Evolutionary conservation across 441 rosid species (phyloP), one percentile per base, ranked within the genome.

Genomic region (Erodium chrysanthum): DNA sequence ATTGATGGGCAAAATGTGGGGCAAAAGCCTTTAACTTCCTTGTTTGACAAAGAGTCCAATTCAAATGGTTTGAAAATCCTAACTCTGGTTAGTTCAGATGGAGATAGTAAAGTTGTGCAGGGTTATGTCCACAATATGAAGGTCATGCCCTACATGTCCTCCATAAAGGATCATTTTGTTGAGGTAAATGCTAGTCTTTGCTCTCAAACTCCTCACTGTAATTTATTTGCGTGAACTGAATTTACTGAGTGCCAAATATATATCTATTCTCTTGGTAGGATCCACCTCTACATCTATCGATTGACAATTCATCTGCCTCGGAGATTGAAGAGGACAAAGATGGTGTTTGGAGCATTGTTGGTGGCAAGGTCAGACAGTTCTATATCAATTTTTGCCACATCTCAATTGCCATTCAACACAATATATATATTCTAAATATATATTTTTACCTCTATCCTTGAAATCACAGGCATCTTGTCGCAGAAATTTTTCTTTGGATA

Each of bases 311-410:
- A 8, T 83, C 88, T 42, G 73, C 83, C 50, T 72, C 81, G 50
- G 96, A 84, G 64, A 77, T 89, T 66, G 86, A 86, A 73, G 85
- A 79, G 78, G 92, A 75, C 40, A 74, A 65, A 35, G 88, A 83
- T 70, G 88, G 92, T 29, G 76, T 82, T 69, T 86, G 89, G 96
- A 86, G 74, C 77, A 87, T 91, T 22, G 77, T 91, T 64, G 90
- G 92, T 56, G 93, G 92, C 72, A 83, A 86, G 96, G 96, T 89
- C 27, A 73, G 82, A 74, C 0, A 20, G 23, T 66, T 68, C 9
- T 37, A 20, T 11, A 64, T 56, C 12, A 21, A 56, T 7, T 7
- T 56, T 56, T 56, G 61, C 29, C 1, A 15, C 22, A 5, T 17
- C 10, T 52, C 60, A 52, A 20, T 18, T 18, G 23, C 60, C 22